Evolutionary conservation across 1,284 basidiomycete species (phyloP), one percentile per base, ranked within the genome.

Genomic region (Ceratorhiza oryzae-sativae): DNA sequence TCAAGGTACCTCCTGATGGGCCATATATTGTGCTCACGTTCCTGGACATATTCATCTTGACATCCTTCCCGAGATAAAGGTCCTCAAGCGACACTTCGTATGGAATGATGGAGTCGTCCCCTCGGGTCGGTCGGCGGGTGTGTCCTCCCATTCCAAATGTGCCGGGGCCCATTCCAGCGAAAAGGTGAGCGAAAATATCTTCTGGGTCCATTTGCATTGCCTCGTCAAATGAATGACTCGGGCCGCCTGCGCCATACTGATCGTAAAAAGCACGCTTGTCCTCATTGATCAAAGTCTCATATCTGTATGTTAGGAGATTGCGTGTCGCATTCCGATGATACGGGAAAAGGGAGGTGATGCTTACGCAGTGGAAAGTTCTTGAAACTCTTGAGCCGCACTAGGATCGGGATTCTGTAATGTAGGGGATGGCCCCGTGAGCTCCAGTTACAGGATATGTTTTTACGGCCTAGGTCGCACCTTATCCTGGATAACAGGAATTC

Each of bases 11-110:
- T n/a, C n/a, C n/a, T n/a, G n/a, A 62, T 36, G 10, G 12, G 46
- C 23, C 39, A 39, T 4, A 92, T 87, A 95, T 96, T 79, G 90
- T 88, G 80, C 97, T 82, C 13, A 91, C 83, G 78, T 95, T 90
- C 77, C 94, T 90, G 80, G 96, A 93, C 82, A 98, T 88, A 76
- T 90, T 92, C 84, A 98, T 90, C 78, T 91, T 92, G 58, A 97
- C 90, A 15, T 87, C 87, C 80, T 95, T 96, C 39, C 97, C 97
- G 73, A 91, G 92, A 81, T 95, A 98, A 32, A 97, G 83, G 79
- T 98, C 96, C 79, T 97, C 95, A 41, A 99, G 85, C 3, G 92
- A 90, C 72, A 98, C 93, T 20, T 92, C 85, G 79, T 97, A 93
- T 1, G 89, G 87, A 75, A 97, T 89, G 41, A 90, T 83, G 6